Percentiles rank a stretch among this genome's conserved stretches.
These are phyloP conservation scores for Cryptococcus floricola DNA, from an alignment of 1,284 basidiomycete genomes.

Conservation along the genomic window DNA sequence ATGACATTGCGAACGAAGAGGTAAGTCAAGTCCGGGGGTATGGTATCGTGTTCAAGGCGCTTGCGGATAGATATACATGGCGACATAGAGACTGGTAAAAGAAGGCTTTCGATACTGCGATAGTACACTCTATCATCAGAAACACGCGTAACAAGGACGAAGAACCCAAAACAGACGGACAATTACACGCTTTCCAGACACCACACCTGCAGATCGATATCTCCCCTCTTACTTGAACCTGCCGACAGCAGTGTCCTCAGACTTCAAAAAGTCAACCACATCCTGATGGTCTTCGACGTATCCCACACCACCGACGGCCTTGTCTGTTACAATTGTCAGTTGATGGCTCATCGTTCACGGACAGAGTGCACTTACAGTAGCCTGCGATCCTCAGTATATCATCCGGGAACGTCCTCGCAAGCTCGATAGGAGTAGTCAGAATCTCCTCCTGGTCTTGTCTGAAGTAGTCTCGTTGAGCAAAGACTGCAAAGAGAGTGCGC, in stretches of 20 bases:
- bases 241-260: not conserved
- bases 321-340: slow-evolving; percentile 6
- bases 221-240: too few relatives aligned
- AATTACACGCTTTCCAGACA: too few relatives aligned
- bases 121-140: too few relatives aligned
- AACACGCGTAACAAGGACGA: too few relatives aligned
- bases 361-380: slow-evolving; percentile 13
- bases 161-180: too few relatives aligned
- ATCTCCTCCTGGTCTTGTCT: slow-evolving; percentile 24
- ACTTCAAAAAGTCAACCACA: slow-evolving; percentile 12
- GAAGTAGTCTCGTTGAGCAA: slow-evolving; percentile 24
- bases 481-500: slow-evolving; percentile 22
- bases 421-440: slow-evolving; percentile 18
- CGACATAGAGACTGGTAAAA: too few relatives aligned
- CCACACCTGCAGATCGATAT: too few relatives aligned
- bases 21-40: too few relatives aligned
- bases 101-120: too few relatives aligned
- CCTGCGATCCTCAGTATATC: slow-evolving; percentile 22
- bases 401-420: slow-evolving; percentile 14
- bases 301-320: slow-evolving; percentile 18
- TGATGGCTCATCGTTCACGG: not conserved
- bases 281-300: slow-evolving; percentile 22
- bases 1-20: too few relatives aligned
- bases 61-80: too few relatives aligned
- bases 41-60: too few relatives aligned